These are phyloP conservation scores for Fusarium sp. DNA, from an alignment of 2,329 filamentous ascomycete species.

Conservation along the genomic window DNA sequence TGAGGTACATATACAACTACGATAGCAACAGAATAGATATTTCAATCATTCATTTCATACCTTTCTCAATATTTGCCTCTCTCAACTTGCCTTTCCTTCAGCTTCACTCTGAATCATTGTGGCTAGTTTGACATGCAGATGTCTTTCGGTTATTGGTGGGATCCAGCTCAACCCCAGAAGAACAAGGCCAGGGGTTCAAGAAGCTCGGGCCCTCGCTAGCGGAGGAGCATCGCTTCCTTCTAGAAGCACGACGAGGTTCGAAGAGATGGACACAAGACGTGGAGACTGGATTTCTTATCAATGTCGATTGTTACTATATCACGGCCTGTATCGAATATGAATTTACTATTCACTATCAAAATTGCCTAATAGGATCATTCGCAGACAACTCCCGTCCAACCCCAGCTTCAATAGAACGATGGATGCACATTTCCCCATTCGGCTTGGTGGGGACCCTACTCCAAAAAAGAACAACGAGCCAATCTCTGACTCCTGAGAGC, in stretches of 20 bases:
- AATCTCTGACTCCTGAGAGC: conserved; percentile 28
- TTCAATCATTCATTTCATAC: not conserved
- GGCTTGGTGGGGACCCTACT: conserved; percentile 7
- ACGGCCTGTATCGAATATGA: not conserved
- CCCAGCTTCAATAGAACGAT: not conserved
- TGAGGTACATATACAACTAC: not conserved
- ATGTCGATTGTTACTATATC: not conserved
- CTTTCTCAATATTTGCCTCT: not conserved
- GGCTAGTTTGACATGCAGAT: not conserved
- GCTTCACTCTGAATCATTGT: not conserved
- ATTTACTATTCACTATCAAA: not conserved
- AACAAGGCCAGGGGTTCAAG: conserved; percentile 7
- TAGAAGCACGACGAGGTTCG: conserved; percentile 8
- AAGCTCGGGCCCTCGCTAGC: conserved; percentile 34
- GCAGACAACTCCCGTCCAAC: not conserved
- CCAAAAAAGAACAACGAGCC: conserved; percentile 35
- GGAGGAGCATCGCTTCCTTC: conserved; percentile 1
- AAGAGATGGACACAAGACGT: not conserved
- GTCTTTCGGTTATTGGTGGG: conserved; percentile 25
- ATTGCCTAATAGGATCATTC: not conserved
- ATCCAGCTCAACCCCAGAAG: conserved; percentile 5
- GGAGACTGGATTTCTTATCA: not conserved
- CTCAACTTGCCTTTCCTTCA: not conserved
- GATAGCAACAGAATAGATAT: not conserved
- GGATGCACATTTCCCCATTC: conserved; percentile 6